Percentiles rank a stretch among this genome's conserved stretches.
Evolutionary conservation across 139 green algal genomes (phyloP).

Genomic region (Micractinium sp.): DNA sequence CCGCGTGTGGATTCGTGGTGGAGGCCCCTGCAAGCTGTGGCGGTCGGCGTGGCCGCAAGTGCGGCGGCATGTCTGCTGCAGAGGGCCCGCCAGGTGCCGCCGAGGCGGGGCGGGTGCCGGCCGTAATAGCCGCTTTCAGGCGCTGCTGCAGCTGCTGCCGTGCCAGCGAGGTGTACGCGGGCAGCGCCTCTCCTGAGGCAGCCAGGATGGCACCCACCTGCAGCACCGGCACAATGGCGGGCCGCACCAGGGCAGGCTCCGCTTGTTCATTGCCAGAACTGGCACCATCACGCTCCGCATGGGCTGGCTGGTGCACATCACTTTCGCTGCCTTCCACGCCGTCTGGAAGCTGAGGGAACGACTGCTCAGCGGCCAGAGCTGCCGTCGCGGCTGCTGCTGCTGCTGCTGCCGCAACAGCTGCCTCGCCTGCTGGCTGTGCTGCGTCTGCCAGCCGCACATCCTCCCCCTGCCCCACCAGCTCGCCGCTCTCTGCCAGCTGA

Average conservation of each 20-base stretch:
- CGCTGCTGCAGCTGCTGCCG: slow-evolving; percentile 21
- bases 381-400: too few species aligned
- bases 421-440: background rate
- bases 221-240: background rate
- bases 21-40: background rate
- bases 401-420: background rate
- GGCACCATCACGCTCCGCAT: background rate
- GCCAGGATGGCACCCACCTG: background rate
- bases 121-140: slow-evolving; percentile 14
- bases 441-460: too few species aligned
- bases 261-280: background rate
- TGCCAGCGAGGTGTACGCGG: slow-evolving; percentile 16
- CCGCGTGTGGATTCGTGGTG: background rate
- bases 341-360: too few species aligned
- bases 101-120: background rate
- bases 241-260: background rate
- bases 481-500: background rate
- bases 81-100: background rate
- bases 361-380: too few species aligned
- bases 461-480: background rate
- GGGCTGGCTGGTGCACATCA: background rate
- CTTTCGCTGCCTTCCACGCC: too few species aligned
- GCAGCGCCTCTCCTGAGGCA: background rate
- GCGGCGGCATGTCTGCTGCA: background rate
- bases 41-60: background rate